These are phyloP conservation scores for Leishmania tropica DNA, from an alignment of 208 protist species.

Conservation along the genomic window DNA sequence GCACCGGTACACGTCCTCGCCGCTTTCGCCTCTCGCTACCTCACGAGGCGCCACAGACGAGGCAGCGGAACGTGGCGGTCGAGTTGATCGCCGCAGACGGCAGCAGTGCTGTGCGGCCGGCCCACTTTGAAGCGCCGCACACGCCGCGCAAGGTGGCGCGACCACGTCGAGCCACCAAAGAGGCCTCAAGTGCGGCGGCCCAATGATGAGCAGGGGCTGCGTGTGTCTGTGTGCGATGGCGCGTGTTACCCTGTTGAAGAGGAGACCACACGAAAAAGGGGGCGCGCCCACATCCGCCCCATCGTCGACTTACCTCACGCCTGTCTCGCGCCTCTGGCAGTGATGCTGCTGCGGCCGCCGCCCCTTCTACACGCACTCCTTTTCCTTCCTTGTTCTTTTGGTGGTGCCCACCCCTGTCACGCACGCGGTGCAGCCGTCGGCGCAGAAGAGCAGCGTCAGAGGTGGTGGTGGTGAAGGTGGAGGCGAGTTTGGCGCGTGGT, in stretches of 20 bases:
- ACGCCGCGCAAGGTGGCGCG: conserved; percentile 62
- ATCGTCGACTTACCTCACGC: background rate
- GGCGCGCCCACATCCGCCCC: too few species aligned
- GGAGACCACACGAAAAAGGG: background rate
- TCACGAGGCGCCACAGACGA: background rate
- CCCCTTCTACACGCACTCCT: too few species aligned
- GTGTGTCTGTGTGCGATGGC: conserved; percentile 4
- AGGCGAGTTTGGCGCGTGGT: too few species aligned
- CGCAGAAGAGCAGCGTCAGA: too few species aligned
- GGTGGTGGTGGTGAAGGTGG: too few species aligned
- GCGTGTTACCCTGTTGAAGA: background rate
- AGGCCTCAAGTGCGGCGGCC: background rate
- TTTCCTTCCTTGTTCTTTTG: too few species aligned
- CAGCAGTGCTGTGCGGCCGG: background rate
- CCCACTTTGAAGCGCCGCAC: conserved; percentile 44
- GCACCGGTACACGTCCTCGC: background rate
- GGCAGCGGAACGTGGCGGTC: background rate
- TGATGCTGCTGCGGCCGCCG: background rate
- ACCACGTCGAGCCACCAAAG: conserved; percentile 28
- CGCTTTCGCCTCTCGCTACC: conserved; percentile 25
- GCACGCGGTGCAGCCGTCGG: too few species aligned
- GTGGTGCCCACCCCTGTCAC: too few species aligned
- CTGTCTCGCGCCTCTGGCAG: background rate
- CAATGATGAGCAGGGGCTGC: background rate
- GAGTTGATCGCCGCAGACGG: background rate